Conservation (phyloP, 257 asterid genomes). For the Perilla frutescens region DNA sequence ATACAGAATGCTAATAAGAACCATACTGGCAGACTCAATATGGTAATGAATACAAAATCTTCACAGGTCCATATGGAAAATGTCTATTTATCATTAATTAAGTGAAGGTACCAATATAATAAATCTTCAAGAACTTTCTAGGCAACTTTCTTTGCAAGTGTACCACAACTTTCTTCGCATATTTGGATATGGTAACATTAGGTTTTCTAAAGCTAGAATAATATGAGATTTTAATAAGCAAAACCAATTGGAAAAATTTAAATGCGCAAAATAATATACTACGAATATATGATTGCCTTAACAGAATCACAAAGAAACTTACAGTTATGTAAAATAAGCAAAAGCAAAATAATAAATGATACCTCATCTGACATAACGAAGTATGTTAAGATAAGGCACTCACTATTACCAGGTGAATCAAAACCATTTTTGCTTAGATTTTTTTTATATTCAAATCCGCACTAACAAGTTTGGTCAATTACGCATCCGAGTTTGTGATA, state of each 20-base stretch:
- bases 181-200: not conserved
- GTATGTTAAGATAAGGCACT: not conserved
- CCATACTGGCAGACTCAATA: not conserved
- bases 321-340: not conserved
- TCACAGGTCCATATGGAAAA: slow-evolving; percentile 3
- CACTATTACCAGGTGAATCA: not conserved
- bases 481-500: not conserved
- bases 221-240: not conserved
- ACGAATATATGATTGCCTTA: not conserved
- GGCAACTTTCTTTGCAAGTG: not conserved
- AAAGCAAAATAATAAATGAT: not conserved
- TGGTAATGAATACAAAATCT: slow-evolving; percentile 23
- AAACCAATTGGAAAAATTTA: not conserved
- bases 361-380: not conserved
- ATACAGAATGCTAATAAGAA: not conserved
- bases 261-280: not conserved
- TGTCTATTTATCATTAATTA: not conserved
- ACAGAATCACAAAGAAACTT: not conserved
- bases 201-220: slow-evolving; percentile 22
- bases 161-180: not conserved
- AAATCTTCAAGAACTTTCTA: not conserved
- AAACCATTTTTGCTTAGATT: not conserved
- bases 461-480: not conserved
- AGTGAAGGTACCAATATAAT: not conserved
- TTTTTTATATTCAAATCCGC: not conserved